A percentile compares a stretch with the other conserved stretches of the same genome.
Evolutionary conservation across 148 eudicot species (phyloP).

Genomic region (Persicaria maculosa): DNA sequence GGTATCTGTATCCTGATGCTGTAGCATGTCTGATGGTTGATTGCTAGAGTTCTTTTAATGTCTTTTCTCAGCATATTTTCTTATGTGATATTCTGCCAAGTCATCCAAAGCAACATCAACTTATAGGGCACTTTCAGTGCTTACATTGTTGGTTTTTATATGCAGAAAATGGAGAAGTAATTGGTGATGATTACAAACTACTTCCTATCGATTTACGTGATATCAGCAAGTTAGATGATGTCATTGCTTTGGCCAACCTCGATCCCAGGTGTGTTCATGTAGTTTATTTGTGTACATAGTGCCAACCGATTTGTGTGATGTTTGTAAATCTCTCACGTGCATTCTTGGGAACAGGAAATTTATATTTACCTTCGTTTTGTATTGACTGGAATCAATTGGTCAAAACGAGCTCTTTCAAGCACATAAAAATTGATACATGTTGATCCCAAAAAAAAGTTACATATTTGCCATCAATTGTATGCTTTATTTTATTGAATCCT

Average conservation of each 20-base stretch:
- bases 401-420: background rate
- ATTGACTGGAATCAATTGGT: slow-evolving; percentile 1
- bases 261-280: slow-evolving; percentile 72
- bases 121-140: background rate
- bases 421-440: background rate
- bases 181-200: slow-evolving; percentile 77
- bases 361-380: background rate
- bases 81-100: background rate
- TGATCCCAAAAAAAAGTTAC: background rate
- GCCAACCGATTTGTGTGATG: background rate
- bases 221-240: slow-evolving; percentile 49
- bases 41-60: background rate
- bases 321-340: background rate
- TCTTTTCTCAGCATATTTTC: background rate
- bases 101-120: background rate
- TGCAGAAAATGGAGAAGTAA: slow-evolving; percentile 89
- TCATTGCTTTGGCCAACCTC: slow-evolving; percentile 56
- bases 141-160: background rate
- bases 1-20: background rate
- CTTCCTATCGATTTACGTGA: slow-evolving; percentile 92
- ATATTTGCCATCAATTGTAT: background rate
- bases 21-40: background rate
- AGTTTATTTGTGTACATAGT: background rate
- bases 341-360: background rate
- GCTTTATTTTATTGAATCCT: background rate